Percentiles rank a stretch among this genome's conserved stretches.
These are phyloP conservation scores for Nyssa sinensis DNA, from an alignment of 148 eudicot species.

Conservation along the genomic window DNA sequence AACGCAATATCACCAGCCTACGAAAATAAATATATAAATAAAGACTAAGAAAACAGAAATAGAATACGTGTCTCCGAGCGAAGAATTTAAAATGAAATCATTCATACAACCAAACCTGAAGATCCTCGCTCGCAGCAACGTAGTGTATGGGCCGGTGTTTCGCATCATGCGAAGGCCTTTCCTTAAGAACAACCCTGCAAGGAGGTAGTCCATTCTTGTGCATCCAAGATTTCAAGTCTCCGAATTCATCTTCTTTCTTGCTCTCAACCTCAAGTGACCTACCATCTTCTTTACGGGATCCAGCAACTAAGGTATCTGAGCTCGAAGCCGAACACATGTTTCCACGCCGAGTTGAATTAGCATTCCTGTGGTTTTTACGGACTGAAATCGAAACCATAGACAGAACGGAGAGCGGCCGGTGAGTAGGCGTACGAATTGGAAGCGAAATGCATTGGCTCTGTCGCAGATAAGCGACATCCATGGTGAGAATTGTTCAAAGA, in stretches of 20 bases:
- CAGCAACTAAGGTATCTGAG: slow-evolving; percentile 44
- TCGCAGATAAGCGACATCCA: slow-evolving; percentile 23
- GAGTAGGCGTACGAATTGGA: slow-evolving; percentile 19
- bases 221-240: slow-evolving; percentile 87
- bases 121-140: slow-evolving; percentile 83
- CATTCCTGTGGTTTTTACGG: slow-evolving; percentile 1
- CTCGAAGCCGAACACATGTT: slow-evolving; percentile 35
- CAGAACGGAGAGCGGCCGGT: slow-evolving; percentile 25
- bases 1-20: slow-evolving; percentile 85
- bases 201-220: slow-evolving; percentile 71
- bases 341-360: slow-evolving; percentile 17
- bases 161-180: slow-evolving; percentile 47
- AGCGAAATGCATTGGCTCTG: slow-evolving; percentile 19
- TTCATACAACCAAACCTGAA: slow-evolving; percentile 43
- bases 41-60: not conserved
- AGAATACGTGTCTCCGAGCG: not conserved
- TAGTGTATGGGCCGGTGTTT: slow-evolving; percentile 66
- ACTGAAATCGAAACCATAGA: slow-evolving; percentile 27
- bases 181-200: slow-evolving; percentile 73
- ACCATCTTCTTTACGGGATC: slow-evolving; percentile 20
- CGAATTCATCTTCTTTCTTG: slow-evolving; percentile 37
- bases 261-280: slow-evolving; percentile 26
- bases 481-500: not conserved
- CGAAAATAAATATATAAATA: slow-evolving; percentile 9
- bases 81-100: not conserved